phyloP scores from a whole-genome alignment of 192 early-diverging fungal species.

The Linnemannia zychae region DNA sequence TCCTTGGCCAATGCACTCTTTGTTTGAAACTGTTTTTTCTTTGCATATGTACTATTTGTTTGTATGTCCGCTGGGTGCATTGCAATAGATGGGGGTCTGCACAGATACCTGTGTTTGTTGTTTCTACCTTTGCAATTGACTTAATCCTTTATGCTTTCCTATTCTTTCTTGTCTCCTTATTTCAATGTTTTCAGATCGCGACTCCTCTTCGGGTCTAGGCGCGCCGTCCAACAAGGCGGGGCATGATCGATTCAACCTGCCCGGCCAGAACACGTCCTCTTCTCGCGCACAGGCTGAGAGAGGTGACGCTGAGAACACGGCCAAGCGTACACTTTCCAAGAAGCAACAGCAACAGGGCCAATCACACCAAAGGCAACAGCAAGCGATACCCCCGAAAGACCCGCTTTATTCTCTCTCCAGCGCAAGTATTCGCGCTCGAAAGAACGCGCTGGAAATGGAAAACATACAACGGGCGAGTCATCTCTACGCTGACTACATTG shows the following conservation, averaged over 20 bases:
- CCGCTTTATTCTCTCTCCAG: slow-evolving; percentile 53
- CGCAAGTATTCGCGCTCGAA: slow-evolving; percentile 52
- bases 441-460: slow-evolving; percentile 50
- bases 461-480: slow-evolving; percentile 50
- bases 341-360: slow-evolving; percentile 16
- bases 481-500: slow-evolving; percentile 39
- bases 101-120: not conserved
- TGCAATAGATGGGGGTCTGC: too few species aligned
- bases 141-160: not conserved
- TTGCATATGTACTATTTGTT: not conserved
- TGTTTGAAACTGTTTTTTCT: not conserved
- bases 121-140: not conserved
- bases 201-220: not conserved
- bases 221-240: not conserved
- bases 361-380: not conserved
- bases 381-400: slow-evolving; percentile 24
- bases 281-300: not conserved
- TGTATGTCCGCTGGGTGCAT: too few species aligned
- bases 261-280: not conserved
- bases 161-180: not conserved
- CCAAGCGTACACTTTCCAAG: slow-evolving; percentile 17
- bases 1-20: not conserved
- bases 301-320: not conserved
- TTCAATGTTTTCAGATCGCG: not conserved
- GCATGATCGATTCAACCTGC: not conserved